Base-by-base conservation (phyloP, 2,329 filamentous ascomycete genomes). In the Chaetomium sp. region DNA sequence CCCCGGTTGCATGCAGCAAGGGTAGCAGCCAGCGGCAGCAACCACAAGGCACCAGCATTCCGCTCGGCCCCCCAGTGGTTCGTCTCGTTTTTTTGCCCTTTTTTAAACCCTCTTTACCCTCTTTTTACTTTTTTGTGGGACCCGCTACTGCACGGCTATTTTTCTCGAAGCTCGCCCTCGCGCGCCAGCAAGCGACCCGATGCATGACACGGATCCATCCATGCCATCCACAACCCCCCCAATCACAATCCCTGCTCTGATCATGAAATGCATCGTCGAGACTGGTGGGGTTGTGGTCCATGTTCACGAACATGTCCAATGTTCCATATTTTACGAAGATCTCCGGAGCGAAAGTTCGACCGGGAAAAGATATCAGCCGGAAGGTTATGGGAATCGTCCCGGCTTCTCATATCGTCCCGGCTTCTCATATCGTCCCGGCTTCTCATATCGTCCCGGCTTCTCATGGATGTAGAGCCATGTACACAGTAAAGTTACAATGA, bases 21-120 rank as follows among this genome's bases (percentile, higher is more conserved):
- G n/a, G 42, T 47, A 19, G 19, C 42, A 47, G 42, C 42, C 42
- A n/a, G 42, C 42, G n/a, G 42, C n/a, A 47, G 5, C 38, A 21
- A 47, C 42, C 42, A 47, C 49, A 60, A 60, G 57, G 57, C 57
- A 60, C 57, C 57, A 60, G 57, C 31, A 60, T 60, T 60, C 31
- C 25, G 33, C 9, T 19, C 35, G 35, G 12, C 21, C 49, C n/a
- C 45, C 49, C 21, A 29, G 50, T 53, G 57, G 49, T 33, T 21
- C 42, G 45, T 33, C 35, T 42, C 35, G 12, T 13, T 2, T 38
- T 56, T 56, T 51, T 29, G 27, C 27, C 27, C 27, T 29, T 29
- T 29, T 29, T 29, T n/a, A n/a, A n/a, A n/a, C n/a, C n/a, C n/a
- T n/a, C n/a, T n/a, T 29, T 6, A 29, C 27, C 6, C 27, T 29